These are phyloP conservation scores for Zopfia rhizophila DNA, from an alignment of 2,329 filamentous ascomycete genomes.

Conservation along the genomic window DNA sequence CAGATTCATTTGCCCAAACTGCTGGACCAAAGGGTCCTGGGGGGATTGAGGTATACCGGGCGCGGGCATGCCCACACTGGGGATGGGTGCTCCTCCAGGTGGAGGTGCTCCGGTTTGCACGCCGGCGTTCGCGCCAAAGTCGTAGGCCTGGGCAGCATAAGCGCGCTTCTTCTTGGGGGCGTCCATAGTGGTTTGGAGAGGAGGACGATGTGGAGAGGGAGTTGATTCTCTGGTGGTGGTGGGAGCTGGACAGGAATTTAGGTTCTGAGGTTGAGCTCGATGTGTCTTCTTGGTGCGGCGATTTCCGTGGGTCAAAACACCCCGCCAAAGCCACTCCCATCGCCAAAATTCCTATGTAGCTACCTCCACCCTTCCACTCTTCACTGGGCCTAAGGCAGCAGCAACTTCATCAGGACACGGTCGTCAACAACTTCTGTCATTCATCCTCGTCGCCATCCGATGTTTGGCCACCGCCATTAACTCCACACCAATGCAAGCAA, in stretches of 20 bases:
- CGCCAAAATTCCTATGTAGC: background rate
- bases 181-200: constrained; percentile 42
- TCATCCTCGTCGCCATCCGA: too few relatives aligned
- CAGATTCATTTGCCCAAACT: constrained; percentile 83
- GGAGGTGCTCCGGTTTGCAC: constrained; percentile 59
- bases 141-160: constrained; percentile 94
- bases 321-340: constrained; percentile 8
- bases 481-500: too few relatives aligned
- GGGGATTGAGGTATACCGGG: constrained; percentile 42
- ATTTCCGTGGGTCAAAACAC: constrained; percentile 9
- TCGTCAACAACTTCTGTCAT: background rate
- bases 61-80: constrained; percentile 32
- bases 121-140: constrained; percentile 88
- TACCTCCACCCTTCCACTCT: background rate
- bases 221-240: too few relatives aligned
- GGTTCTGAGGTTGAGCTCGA: constrained; percentile 17
- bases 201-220: constrained; percentile 20
- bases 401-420: background rate
- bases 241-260: constrained; percentile 12
- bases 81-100: constrained; percentile 43
- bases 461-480: too few relatives aligned
- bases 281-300: constrained; percentile 46
- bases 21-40: constrained; percentile 78
- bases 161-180: constrained; percentile 85
- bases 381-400: background rate